A percentile compares a stretch with the other conserved stretches of the same genome.
Evolutionary conservation across 306 rosid species (phyloP).

Genomic region (Cucurbita argyrosperma): DNA sequence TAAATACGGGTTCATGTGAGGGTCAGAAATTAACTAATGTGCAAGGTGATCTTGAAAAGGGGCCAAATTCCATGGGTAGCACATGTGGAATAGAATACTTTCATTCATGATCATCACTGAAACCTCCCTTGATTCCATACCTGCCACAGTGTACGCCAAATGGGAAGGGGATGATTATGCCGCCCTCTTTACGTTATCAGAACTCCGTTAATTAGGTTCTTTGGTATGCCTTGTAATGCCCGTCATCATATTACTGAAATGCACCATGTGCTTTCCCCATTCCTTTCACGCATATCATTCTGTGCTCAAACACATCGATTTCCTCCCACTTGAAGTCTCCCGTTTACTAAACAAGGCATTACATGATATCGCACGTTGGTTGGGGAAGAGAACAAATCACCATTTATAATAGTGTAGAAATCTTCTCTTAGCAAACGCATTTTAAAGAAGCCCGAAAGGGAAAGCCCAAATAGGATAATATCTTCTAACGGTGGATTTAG

Average conservation of each 20-base stretch:
- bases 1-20: neutral
- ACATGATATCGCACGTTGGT: too few relatives aligned
- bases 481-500: too few relatives aligned
- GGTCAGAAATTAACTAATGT: neutral
- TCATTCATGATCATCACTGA: neutral
- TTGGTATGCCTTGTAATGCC: neutral
- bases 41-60: neutral
- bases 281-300: neutral
- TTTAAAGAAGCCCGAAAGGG: too few relatives aligned
- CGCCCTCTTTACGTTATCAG: neutral
- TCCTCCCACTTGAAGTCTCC: neutral
- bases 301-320: neutral
- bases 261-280: too few relatives aligned
- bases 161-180: neutral
- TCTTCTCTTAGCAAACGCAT: too few relatives aligned
- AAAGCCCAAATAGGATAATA: too few relatives aligned
- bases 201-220: neutral
- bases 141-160: neutral
- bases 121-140: neutral
- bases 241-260: neutral
- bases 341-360: too few relatives aligned
- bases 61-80: neutral
- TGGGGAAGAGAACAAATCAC: too few relatives aligned
- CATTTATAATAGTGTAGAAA: too few relatives aligned
- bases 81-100: neutral